phyloP scores from a whole-genome alignment of 176 grass and related monocot species.

The Rhynchospora tenuis region DNA sequence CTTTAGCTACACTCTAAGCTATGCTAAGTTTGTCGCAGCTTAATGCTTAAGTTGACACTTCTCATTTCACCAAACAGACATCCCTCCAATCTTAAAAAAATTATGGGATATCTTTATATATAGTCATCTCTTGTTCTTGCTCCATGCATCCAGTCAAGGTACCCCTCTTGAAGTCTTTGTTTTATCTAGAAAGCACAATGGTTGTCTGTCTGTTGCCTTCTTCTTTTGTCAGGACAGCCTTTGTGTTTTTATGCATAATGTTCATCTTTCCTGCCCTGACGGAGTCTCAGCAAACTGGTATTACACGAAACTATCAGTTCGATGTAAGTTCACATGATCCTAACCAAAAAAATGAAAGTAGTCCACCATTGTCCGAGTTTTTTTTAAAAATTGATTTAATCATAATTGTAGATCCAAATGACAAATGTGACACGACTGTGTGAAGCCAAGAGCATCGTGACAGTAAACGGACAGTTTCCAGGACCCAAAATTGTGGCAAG shows the following conservation, averaged over 20 bases:
- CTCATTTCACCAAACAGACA: constrained; percentile 23
- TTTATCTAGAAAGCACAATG: constrained; percentile 32
- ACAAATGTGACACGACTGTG: constrained; percentile 64
- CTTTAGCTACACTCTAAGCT: constrained; percentile 50
- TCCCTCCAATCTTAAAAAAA: constrained; percentile 5
- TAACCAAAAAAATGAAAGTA: not conserved
- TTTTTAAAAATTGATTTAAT: not conserved
- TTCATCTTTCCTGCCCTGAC: constrained; percentile 18
- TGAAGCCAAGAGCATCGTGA: constrained; percentile 62
- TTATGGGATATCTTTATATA: constrained; percentile 16
- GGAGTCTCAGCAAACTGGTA: constrained; percentile 21
- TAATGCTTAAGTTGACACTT: constrained; percentile 22
- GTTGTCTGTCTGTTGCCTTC: constrained; percentile 15
- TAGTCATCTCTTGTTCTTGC: not conserved
- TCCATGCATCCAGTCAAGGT: constrained; percentile 20
- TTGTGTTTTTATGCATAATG: constrained; percentile 18
- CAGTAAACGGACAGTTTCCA: constrained; percentile 71
- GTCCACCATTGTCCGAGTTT: not conserved
- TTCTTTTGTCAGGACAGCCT: not conserved
- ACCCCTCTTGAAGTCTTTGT: not conserved
- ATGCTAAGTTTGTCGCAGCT: not conserved
- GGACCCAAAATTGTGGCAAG: constrained; percentile 52
- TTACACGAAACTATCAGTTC: constrained; percentile 58
- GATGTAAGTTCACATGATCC: constrained; percentile 26
- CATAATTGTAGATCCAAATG: constrained; percentile 41